Evolutionary conservation across 2,329 filamentous ascomycete genomes (phyloP).

Genomic region (Grosmannia clavigera): DNA sequence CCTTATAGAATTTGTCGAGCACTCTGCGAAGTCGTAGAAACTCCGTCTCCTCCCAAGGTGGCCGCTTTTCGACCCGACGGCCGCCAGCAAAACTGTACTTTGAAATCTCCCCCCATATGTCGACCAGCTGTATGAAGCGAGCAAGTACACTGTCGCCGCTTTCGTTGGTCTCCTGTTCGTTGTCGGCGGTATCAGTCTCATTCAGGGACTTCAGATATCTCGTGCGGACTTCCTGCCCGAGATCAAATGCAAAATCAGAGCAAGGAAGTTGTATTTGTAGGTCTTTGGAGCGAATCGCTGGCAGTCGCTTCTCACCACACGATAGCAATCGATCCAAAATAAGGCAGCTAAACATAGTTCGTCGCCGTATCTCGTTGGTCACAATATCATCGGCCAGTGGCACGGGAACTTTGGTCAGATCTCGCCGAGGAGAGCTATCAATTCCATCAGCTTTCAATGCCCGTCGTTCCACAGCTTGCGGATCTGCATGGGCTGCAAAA

Average conservation of each 20-base stretch:
- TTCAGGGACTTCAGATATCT: conserved; percentile 27
- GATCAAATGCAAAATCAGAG: conserved; percentile 51
- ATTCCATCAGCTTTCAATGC: background rate
- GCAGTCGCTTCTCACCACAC: conserved; percentile 48
- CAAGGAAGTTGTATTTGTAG: conserved; percentile 56
- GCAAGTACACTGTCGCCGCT: conserved; percentile 35
- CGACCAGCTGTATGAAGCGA: conserved; percentile 44
- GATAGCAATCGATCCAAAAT: conserved; percentile 59
- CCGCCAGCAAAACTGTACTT: conserved; percentile 40
- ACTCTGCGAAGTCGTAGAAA: conserved; percentile 41
- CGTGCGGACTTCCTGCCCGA: conserved; percentile 44
- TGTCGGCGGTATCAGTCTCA: background rate
- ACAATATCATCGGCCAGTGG: conserved; percentile 29
- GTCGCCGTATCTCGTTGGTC: conserved; percentile 49
- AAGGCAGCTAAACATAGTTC: conserved; percentile 65
- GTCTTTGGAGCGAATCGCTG: conserved; percentile 46
- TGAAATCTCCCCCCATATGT: conserved; percentile 47
- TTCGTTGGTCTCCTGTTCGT: conserved; percentile 8
- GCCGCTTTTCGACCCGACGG: conserved; percentile 33
- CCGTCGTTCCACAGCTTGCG: background rate
- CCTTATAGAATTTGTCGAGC: conserved; percentile 38
- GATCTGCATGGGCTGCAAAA: too few species aligned
- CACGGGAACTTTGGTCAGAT: background rate
- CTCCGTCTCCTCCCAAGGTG: conserved; percentile 46
- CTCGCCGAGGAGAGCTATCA: background rate